Base-by-base conservation (phyloP, 768 basidiomycete genomes). In the Cyathus striatus region DNA sequence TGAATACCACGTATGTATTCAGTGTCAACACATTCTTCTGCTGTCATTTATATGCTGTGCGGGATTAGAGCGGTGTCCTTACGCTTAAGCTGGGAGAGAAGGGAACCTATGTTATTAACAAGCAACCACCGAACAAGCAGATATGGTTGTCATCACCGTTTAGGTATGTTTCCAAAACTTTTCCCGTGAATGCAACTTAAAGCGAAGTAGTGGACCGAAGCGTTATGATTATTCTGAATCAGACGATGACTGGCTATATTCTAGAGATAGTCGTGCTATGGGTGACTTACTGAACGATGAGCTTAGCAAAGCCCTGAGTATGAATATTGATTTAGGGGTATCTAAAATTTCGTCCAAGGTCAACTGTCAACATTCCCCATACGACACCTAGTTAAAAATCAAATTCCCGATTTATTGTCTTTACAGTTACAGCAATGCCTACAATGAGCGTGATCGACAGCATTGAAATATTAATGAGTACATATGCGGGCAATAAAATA, bases 41-140 rank as follows among this genome's bases (percentile, higher is more conserved):
- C 26, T 16, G n/a, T 27, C n/a, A 41, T 21, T 9, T 26, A 24
- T 26, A 27, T 21, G 12, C 6, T 41, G 27, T 30, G 10, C 21
- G n/a, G 12, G n/a, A n/a, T n/a, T 60, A 95, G 93, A 83, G 85
- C 54, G 93, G 93, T n/a, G 93, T 96, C 23, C 61, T 96, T 24
- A 96, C 92, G 1, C 76, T 95, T 34, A 72, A 70, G 38, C 70
- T 94, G 13, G 91, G 83, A 23, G 65, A 72, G 30, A 67, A 81
- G 43, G 91, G 90, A 12, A 95, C 88, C 9, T 96, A 95, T 65
- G 93, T 95, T 22, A 84, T 96, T 64, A 96, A 96, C 65, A 96
- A 95, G 70, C 93, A 96, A 59, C 93, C 93, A 9, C 93, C 93
- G 5, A 96, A 96, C 60, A 91, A 91, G 66, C 93, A 96, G 58